A percentile compares a stretch with the other conserved stretches of the same genome.
These are phyloP conservation scores for Lobosporangium transversale DNA, from an alignment of 192 early-diverging fungal genomes.

Conservation along the genomic window DNA sequence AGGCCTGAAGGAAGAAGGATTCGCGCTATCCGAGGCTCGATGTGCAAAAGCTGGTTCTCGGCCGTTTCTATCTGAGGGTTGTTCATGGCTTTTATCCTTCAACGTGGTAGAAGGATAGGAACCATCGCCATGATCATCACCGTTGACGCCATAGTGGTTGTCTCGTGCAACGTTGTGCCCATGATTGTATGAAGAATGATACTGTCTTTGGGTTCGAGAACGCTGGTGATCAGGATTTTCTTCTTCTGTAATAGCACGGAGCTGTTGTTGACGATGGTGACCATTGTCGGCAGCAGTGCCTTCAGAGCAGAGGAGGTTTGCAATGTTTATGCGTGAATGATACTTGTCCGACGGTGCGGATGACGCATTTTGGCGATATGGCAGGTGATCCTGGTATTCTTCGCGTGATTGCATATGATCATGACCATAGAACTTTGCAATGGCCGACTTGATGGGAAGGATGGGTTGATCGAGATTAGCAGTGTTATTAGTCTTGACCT, in stretches of 20 bases:
- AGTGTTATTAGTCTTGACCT: background rate
- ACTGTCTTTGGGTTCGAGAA: slow-evolving; percentile 2
- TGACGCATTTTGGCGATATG: background rate
- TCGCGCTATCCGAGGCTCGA: background rate
- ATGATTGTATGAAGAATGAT: background rate
- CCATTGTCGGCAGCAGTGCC: background rate
- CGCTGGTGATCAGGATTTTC: slow-evolving; percentile 11
- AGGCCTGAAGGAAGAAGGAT: slow-evolving; percentile 6
- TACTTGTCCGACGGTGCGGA: slow-evolving; percentile 1
- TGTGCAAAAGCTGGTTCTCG: slow-evolving; percentile 3
- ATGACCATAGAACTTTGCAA: slow-evolving; percentile 15
- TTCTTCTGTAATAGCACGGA: slow-evolving; percentile 45
- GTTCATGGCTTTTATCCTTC: background rate
- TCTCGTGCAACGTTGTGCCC: background rate
- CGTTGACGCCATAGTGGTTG: background rate
- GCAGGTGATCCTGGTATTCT: slow-evolving; percentile 3
- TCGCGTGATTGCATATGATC: background rate
- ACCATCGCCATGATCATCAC: background rate
- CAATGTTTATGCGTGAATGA: slow-evolving; percentile 37
- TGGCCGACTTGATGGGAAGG: slow-evolving; percentile 20
- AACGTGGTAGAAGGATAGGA: background rate
- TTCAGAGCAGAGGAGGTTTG: slow-evolving; percentile 30
- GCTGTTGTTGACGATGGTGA: slow-evolving; percentile 3
- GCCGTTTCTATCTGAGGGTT: background rate
- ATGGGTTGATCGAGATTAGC: slow-evolving; percentile 22